Conservation (phyloP, 345 rosid species). For the Populus ilicifolia region DNA sequence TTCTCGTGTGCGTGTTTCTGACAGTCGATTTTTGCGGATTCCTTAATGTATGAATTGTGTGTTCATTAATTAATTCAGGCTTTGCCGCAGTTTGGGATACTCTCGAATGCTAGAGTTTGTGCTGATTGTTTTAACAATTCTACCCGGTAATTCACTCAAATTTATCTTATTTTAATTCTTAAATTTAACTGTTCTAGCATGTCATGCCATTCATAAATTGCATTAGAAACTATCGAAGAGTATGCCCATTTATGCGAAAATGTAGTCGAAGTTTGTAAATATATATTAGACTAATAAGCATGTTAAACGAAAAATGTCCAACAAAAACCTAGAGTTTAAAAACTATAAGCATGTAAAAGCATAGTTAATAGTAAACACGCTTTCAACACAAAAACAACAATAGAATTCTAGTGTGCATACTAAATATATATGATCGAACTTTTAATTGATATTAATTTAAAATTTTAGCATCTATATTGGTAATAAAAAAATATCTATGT, state of each 20-base stretch:
- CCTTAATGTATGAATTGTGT: not conserved
- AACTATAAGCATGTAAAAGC: too few species aligned
- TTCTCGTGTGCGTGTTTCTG: not conserved
- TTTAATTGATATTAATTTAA: too few species aligned
- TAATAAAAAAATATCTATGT: too few species aligned
- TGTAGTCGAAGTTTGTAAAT: not conserved
- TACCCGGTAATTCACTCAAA: conserved; percentile 30
- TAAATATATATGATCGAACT: too few species aligned
- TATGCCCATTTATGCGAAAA: not conserved
- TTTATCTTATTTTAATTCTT: conserved; percentile 1
- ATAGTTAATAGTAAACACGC: too few species aligned
- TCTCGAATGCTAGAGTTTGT: conserved; percentile 55
- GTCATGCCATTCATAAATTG: not conserved
- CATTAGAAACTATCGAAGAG: not conserved
- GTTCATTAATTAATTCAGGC: conserved; percentile 28
- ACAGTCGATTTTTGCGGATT: not conserved
- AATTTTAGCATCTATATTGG: too few species aligned
- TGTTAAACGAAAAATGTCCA: too few species aligned
- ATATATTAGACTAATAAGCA: too few species aligned
- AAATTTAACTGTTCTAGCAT: not conserved
- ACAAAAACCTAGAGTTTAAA: too few species aligned
- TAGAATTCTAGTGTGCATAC: too few species aligned
- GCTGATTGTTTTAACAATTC: conserved; percentile 55
- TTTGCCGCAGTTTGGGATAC: conserved; percentile 61
- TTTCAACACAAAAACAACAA: too few species aligned